These are phyloP conservation scores for Alternaria rosae DNA, from an alignment of 2,329 filamentous ascomycete species.

Conservation along the genomic window DNA sequence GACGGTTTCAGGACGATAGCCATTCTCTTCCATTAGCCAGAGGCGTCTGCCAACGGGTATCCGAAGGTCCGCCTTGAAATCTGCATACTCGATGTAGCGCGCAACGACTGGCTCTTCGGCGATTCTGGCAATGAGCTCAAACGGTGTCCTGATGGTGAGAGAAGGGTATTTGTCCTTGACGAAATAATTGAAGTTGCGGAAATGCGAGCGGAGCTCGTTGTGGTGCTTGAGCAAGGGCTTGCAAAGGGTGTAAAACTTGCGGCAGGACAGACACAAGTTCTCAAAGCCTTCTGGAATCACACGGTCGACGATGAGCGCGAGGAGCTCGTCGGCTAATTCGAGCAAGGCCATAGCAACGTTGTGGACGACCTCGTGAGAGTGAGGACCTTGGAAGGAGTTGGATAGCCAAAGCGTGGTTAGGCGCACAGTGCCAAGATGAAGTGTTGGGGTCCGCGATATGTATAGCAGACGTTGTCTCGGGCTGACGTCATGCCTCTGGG, in stretches of 20 bases:
- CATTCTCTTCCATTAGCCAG: conserved; percentile 19
- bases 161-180: conserved; percentile 7
- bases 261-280: conserved; percentile 19
- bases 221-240: conserved; percentile 22
- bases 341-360: background rate
- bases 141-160: conserved; percentile 16
- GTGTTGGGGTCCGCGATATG: background rate
- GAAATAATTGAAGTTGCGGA: conserved; percentile 19
- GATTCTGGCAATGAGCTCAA: conserved; percentile 22
- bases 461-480: background rate
- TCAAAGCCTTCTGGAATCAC: conserved; percentile 14
- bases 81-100: conserved; percentile 22
- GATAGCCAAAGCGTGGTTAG: background rate
- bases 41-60: conserved; percentile 11
- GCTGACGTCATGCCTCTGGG: background rate
- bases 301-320: background rate
- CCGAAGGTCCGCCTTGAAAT: conserved; percentile 15
- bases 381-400: background rate
- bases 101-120: conserved; percentile 23
- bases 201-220: conserved; percentile 19
- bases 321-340: background rate
- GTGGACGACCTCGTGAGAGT: background rate
- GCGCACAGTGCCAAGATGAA: background rate
- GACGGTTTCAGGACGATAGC: conserved; percentile 23
- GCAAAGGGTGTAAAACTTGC: conserved; percentile 17